These are phyloP conservation scores for Aureobasidium sp. DNA, from an alignment of 2,329 filamentous ascomycete species.

Conservation along the genomic window DNA sequence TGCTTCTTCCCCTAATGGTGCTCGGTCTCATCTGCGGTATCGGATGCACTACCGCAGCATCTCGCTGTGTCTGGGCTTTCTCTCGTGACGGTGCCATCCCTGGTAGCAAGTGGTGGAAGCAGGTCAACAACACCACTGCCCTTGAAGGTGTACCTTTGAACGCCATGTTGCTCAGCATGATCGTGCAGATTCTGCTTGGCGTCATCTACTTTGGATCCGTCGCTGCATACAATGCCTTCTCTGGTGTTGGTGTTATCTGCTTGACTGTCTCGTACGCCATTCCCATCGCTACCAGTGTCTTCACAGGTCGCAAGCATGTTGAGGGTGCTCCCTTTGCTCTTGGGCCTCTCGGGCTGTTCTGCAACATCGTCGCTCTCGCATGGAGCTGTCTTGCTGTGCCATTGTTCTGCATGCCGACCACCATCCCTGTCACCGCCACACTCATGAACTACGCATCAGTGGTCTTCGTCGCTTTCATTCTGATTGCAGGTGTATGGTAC, in stretches of 20 bases:
- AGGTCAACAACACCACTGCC: conserved; percentile 53
- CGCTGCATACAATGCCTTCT: conserved; percentile 59
- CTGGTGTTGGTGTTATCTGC: conserved; percentile 60
- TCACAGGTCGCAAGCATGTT: conserved; percentile 52
- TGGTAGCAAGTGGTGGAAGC: conserved; percentile 50
- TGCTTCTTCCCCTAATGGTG: conserved; percentile 57
- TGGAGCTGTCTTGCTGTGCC: conserved; percentile 63
- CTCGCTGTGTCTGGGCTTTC: conserved; percentile 61
- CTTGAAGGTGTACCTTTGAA: conserved; percentile 54
- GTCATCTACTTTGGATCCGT: conserved; percentile 61
- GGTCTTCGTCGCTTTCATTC: conserved; percentile 59
- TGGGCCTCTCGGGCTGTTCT: conserved; percentile 50
- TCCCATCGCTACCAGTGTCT: conserved; percentile 56
- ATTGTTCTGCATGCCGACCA: conserved; percentile 64
- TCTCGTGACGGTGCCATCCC: conserved; percentile 62
- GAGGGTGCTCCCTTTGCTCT: conserved; percentile 51
- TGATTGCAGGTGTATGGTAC: conserved; percentile 59
- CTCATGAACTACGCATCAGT: conserved; percentile 67
- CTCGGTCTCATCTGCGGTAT: conserved; percentile 59
- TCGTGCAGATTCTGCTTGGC: conserved; percentile 53
- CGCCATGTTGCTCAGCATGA: conserved; percentile 64
- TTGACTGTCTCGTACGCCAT: conserved; percentile 59
- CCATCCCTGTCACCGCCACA: conserved; percentile 48
- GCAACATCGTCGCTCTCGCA: conserved; percentile 55
- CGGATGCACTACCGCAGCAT: conserved; percentile 60